phyloP scores from a whole-genome alignment of 1,284 basidiomycete species.

The Ganoderma boninense region DNA sequence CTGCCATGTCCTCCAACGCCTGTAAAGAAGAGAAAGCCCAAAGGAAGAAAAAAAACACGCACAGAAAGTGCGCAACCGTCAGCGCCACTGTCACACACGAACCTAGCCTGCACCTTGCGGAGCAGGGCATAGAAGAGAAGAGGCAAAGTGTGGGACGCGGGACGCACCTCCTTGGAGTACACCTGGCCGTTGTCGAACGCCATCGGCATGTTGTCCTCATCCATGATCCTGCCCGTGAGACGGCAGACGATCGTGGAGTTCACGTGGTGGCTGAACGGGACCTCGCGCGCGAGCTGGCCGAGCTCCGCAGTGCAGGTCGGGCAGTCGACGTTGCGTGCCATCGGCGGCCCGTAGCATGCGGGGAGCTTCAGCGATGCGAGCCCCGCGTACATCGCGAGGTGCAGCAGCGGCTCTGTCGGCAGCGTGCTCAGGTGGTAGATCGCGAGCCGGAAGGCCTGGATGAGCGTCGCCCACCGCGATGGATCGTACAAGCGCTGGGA shows the following conservation, averaged over 20 bases:
- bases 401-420: conserved; percentile 85
- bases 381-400: conserved; percentile 89
- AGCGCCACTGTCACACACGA: neutral
- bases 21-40: conserved; percentile 40
- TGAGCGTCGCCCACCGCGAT: conserved; percentile 78
- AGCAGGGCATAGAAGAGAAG: neutral
- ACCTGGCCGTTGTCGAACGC: conserved; percentile 94
- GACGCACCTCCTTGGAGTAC: conserved; percentile 87
- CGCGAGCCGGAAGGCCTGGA: conserved; percentile 82
- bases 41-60: no score
- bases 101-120: neutral
- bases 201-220: conserved; percentile 91
- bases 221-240: conserved; percentile 92
- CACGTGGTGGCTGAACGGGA: conserved; percentile 93
- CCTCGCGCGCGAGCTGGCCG: conserved; percentile 81
- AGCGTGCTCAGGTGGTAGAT: conserved; percentile 88
- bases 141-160: neutral
- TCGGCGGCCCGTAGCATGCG: conserved; percentile 67
- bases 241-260: conserved; percentile 96
- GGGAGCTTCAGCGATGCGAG: conserved; percentile 89
- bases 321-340: conserved; percentile 85
- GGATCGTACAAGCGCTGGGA: conserved; percentile 82
- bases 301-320: conserved; percentile 89
- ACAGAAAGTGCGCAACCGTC: neutral
- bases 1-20: conserved; percentile 87